Evolutionary conservation across 192 early-diverging fungal genomes (phyloP).

Genomic region (Oehlia diaphana): DNA sequence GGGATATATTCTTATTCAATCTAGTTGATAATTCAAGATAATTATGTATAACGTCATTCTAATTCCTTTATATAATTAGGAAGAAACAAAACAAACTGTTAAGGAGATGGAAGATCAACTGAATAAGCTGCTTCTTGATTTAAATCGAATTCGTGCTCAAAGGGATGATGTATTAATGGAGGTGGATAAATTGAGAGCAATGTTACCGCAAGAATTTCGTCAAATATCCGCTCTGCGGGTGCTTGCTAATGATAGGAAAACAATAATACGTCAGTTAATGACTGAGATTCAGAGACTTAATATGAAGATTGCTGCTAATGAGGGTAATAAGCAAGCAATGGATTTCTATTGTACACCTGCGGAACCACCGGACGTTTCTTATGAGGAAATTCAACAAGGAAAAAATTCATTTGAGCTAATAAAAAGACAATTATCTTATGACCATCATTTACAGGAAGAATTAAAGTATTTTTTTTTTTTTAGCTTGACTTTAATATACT

Average conservation of each 20-base stretch:
- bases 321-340: conserved; percentile 49
- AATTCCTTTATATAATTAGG: not conserved
- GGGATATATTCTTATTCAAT: not conserved
- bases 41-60: not conserved
- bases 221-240: conserved; percentile 20
- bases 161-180: conserved; percentile 32
- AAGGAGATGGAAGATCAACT: conserved; percentile 11
- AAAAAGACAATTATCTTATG: conserved; percentile 44
- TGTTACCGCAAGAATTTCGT: conserved; percentile 28
- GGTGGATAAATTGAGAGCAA: conserved; percentile 34
- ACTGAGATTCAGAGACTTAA: conserved; percentile 57
- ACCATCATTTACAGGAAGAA: conserved; percentile 52
- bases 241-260: conserved; percentile 27
- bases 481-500: not conserved
- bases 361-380: conserved; percentile 4
- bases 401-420: conserved; percentile 1
- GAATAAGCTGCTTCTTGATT: conserved; percentile 10
- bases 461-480: conserved; percentile 40
- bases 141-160: conserved; percentile 33
- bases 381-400: conserved; percentile 5
- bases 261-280: conserved; percentile 49
- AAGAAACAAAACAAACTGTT: not conserved
- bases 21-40: not conserved
- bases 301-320: conserved; percentile 45
- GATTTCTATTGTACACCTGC: conserved; percentile 45